phyloP scores from a whole-genome alignment of 2,329 filamentous ascomycete species.

The Xylariaceae sp. region DNA sequence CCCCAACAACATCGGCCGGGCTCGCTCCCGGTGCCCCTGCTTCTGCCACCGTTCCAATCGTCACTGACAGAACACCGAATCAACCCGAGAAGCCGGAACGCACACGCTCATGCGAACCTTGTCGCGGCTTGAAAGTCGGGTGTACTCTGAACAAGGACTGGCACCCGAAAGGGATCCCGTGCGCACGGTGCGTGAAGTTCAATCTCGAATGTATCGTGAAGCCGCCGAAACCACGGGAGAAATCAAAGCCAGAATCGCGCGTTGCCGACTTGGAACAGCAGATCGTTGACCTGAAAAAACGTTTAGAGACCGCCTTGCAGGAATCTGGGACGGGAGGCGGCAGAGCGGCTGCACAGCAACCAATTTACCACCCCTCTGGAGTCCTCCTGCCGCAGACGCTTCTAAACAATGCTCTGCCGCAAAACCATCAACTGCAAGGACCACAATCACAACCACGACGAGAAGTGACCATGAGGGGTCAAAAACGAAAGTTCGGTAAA shows the following conservation, averaged over 20 bases:
- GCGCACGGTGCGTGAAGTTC: constrained; percentile 65
- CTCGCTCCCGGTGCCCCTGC: constrained; percentile 16
- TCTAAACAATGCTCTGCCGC: constrained; percentile 9
- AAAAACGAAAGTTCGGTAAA: constrained; percentile 39
- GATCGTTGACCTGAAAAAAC: constrained; percentile 82
- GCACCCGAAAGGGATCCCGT: no score
- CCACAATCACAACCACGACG: constrained; percentile 8
- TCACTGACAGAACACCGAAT: constrained; percentile 16
- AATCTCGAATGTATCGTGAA: constrained; percentile 74
- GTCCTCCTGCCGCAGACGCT: constrained; percentile 4
- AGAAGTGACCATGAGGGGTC: constrained; percentile 29
- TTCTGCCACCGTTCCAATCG: neutral
- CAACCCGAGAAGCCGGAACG: constrained; percentile 54
- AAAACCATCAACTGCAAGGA: no score
- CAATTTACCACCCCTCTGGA: neutral
- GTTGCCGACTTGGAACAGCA: constrained; percentile 90
- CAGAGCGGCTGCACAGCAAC: constrained; percentile 10
- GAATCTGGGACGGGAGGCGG: constrained; percentile 30
- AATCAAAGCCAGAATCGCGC: constrained; percentile 76
- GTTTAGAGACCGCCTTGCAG: constrained; percentile 53
- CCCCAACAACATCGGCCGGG: neutral
- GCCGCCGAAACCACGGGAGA: constrained; percentile 73
- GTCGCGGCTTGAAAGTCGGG: constrained; percentile 66
- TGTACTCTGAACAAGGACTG: no score
- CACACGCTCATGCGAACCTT: constrained; percentile 68